Evolutionary conservation across 2,329 filamentous ascomycete genomes (phyloP).

Genomic region (Diatrype stigma): DNA sequence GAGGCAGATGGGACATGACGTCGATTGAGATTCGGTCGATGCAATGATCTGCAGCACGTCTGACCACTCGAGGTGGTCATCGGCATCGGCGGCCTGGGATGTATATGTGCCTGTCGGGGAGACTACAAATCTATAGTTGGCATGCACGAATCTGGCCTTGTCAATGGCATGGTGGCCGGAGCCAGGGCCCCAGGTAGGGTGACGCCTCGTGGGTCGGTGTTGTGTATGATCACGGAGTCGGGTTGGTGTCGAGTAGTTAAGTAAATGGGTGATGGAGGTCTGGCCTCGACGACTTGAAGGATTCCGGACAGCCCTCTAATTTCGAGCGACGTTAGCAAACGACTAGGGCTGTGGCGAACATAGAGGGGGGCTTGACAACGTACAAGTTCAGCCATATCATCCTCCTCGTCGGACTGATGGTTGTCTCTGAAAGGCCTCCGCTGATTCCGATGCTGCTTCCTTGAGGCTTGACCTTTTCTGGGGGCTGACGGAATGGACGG

Average conservation of each 20-base stretch:
- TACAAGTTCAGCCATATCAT: constrained; percentile 76
- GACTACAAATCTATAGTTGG: constrained; percentile 96
- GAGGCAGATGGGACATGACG: constrained; percentile 91
- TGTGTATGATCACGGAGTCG: constrained; percentile 58
- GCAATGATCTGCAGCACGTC: constrained; percentile 88
- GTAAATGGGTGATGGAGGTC: constrained; percentile 93
- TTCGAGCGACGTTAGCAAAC: constrained; percentile 2
- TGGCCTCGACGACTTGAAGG: constrained; percentile 76
- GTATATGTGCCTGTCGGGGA: constrained; percentile 76
- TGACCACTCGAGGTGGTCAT: constrained; percentile 86
- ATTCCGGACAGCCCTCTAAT: constrained; percentile 48
- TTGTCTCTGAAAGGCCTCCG: constrained; percentile 56
- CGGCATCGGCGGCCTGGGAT: constrained; percentile 77
- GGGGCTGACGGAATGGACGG: constrained; percentile 42
- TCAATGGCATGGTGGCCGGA: constrained; percentile 88
- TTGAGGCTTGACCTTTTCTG: constrained; percentile 70
- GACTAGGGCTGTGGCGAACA: background rate
- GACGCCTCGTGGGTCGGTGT: constrained; percentile 59
- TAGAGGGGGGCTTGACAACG: constrained; percentile 26
- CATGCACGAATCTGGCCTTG: constrained; percentile 88
- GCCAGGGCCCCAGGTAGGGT: constrained; percentile 77
- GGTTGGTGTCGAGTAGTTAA: constrained; percentile 82
- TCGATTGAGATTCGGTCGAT: constrained; percentile 80
- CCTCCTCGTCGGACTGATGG: constrained; percentile 66
- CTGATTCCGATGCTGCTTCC: constrained; percentile 81